phyloP scores from a whole-genome alignment of 371 early-diverging fungal species.

The Rhizopus stolonifer region DNA sequence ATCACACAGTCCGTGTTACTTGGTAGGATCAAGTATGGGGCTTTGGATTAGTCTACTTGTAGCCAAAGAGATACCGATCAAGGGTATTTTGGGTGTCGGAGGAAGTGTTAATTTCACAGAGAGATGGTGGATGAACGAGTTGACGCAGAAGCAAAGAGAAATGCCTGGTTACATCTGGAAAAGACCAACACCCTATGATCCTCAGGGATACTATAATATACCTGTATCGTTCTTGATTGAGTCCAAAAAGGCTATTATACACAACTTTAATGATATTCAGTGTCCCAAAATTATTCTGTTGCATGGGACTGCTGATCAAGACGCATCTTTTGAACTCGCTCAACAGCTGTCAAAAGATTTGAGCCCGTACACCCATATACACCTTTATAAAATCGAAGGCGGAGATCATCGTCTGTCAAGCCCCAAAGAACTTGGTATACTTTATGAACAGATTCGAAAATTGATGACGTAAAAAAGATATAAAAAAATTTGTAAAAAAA shows the following conservation, averaged over 20 bases:
- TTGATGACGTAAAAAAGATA: background rate
- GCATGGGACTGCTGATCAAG: conserved; percentile 35
- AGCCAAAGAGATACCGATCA: conserved; percentile 6
- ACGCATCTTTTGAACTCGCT: conserved; percentile 20
- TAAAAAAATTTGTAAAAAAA: background rate
- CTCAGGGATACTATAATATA: conserved; percentile 37
- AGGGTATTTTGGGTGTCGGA: conserved; percentile 38
- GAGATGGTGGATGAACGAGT: conserved; percentile 35
- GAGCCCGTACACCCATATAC: conserved; percentile 11
- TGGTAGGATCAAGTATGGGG: conserved; percentile 45
- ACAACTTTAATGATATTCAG: background rate
- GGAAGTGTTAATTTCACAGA: conserved; percentile 43
- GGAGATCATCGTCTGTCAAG: conserved; percentile 48
- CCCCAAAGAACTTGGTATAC: conserved; percentile 22
- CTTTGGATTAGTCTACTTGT: conserved; percentile 36
- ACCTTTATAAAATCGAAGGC: conserved; percentile 22
- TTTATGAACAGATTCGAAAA: background rate
- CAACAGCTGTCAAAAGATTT: conserved; percentile 9
- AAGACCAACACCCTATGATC: conserved; percentile 36
- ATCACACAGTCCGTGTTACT: background rate
- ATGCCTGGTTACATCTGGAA: conserved; percentile 23
- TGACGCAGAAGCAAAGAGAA: conserved; percentile 15
- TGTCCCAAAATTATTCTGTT: conserved; percentile 26
- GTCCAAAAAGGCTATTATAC: conserved; percentile 24
- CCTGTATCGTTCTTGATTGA: conserved; percentile 29